Percentiles rank a stretch among this genome's conserved stretches.
phyloP scores from a whole-genome alignment of 148 eudicot species.

The Agrostemma githago region DNA sequence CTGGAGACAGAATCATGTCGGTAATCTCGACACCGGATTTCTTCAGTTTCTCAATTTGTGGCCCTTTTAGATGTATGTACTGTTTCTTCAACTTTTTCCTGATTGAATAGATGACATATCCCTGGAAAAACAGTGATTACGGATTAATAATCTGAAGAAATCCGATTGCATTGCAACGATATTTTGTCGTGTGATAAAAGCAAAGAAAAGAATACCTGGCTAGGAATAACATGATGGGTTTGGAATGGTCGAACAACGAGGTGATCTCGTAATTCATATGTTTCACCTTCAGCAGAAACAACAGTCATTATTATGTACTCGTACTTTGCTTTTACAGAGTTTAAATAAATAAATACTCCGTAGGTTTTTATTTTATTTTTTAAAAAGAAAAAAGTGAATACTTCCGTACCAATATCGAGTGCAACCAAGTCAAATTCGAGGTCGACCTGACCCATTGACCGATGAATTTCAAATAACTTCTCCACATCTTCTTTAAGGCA shows the following conservation, averaged over 20 bases:
- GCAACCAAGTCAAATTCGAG: conserved; percentile 82
- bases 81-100: conserved; percentile 87
- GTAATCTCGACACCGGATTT: conserved; percentile 90
- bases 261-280: conserved; percentile 78
- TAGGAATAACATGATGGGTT: conserved; percentile 86
- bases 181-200: background rate
- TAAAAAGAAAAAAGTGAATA: background rate
- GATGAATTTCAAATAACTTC: conserved; percentile 74
- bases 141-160: background rate
- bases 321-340: no score
- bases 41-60: conserved; percentile 87
- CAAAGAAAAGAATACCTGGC: conserved; percentile 59
- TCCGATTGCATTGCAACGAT: background rate
- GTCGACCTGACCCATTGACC: conserved; percentile 80
- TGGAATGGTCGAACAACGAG: conserved; percentile 91
- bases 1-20: conserved; percentile 80
- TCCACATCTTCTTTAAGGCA: conserved; percentile 84
- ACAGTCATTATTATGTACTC: background rate
- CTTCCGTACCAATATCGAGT: conserved; percentile 66
- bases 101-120: conserved; percentile 80
- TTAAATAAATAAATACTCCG: no score
- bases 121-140: conserved; percentile 38
- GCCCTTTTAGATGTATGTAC: conserved; percentile 77
- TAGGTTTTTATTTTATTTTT: no score
- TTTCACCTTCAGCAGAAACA: conserved; percentile 59